phyloP scores from a whole-genome alignment of 495 filamentous ascomycete species.

The Endocarpon pusillum region DNA sequence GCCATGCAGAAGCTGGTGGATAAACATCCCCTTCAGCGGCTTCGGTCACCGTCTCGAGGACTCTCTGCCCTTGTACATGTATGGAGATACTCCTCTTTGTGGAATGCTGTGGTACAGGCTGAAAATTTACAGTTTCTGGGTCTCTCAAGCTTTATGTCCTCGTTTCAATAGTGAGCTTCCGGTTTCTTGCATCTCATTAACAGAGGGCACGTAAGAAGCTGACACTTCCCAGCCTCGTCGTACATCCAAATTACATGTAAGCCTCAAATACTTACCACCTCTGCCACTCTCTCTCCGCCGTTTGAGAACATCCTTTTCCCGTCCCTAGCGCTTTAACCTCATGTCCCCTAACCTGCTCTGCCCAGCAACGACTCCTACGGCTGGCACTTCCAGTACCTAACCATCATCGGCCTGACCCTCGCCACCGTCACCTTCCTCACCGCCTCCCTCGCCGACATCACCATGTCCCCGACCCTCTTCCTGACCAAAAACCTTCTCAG shows the following conservation, averaged over 20 bases:
- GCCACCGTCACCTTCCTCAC: conserved; percentile 49
- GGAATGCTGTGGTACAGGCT: conserved; percentile 3
- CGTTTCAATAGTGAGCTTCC: conserved; percentile 42
- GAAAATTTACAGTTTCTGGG: conserved; percentile 30
- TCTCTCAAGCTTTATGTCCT: conserved; percentile 47
- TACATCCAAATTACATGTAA: not conserved
- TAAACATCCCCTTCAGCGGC: conserved; percentile 54
- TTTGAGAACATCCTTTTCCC: conserved; percentile 3
- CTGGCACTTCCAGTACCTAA: conserved; percentile 73
- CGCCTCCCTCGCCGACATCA: conserved; percentile 62
- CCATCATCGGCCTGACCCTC: conserved; percentile 61
- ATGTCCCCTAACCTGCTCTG: conserved; percentile 5
- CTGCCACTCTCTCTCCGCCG: conserved; percentile 1
- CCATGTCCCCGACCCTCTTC: conserved; percentile 46
- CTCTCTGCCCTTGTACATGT: conserved; percentile 57
- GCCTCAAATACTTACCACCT: not conserved
- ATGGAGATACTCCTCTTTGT: conserved; percentile 8
- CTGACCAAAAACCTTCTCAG: conserved; percentile 55
- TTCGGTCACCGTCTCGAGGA: conserved; percentile 51
- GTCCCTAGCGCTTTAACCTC: conserved; percentile 1
- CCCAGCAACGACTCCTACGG: conserved; percentile 52
- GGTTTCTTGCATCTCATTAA: conserved; percentile 4
- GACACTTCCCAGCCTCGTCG: not conserved
- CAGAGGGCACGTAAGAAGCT: conserved; percentile 1
- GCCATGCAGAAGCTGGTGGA: conserved; percentile 8